phyloP scores from a whole-genome alignment of 805 yeast species.

The Metschnikowia anglica region DNA sequence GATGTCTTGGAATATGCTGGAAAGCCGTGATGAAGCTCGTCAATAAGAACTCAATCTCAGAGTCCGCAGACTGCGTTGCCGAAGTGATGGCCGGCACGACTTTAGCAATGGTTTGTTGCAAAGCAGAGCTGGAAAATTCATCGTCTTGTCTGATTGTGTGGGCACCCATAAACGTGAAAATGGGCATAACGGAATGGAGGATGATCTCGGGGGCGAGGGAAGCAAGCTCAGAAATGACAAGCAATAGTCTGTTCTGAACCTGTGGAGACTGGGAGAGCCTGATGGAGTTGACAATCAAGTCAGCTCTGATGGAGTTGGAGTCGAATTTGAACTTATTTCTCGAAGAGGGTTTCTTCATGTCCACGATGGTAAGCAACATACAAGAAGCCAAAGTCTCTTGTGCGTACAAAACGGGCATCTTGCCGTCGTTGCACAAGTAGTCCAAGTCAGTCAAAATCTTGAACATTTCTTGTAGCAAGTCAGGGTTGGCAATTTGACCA shows the following conservation, averaged over 20 bases:
- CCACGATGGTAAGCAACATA: constrained; percentile 66
- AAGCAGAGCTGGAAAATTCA: constrained; percentile 88
- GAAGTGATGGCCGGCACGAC: constrained; percentile 82
- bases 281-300: constrained; percentile 85
- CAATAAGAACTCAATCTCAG: constrained; percentile 78
- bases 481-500: constrained; percentile 38
- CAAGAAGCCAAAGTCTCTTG: constrained; percentile 89
- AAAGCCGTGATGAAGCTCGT: constrained; percentile 93
- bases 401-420: constrained; percentile 84
- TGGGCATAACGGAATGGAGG: constrained; percentile 98
- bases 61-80: constrained; percentile 46
- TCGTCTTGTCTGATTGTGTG: constrained; percentile 96
- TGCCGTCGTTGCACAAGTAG: constrained; percentile 86
- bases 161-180: constrained; percentile 98
- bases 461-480: constrained; percentile 53
- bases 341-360: constrained; percentile 40
- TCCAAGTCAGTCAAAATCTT: constrained; percentile 70
- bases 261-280: constrained; percentile 90
- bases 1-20: constrained; percentile 93
- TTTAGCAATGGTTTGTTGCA: constrained; percentile 84
- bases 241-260: constrained; percentile 82
- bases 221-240: constrained; percentile 86
- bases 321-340: constrained; percentile 44
- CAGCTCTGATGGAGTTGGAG: constrained; percentile 75
- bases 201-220: constrained; percentile 86